Evolutionary conservation across 768 basidiomycete genomes (phyloP).

Genomic region (Coprinopsis marcescibilis): DNA sequence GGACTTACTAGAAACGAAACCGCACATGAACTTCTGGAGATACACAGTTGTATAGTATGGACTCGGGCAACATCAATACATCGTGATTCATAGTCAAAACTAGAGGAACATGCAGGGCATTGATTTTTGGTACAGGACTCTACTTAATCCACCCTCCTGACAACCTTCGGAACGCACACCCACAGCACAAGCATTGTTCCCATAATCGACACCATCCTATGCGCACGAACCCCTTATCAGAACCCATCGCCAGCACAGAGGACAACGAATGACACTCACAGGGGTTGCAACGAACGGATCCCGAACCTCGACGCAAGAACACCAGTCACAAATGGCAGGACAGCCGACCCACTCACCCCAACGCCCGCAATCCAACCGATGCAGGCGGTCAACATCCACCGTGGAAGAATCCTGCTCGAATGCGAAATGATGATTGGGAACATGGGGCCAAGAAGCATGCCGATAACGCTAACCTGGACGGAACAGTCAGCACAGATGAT

Average conservation of each 20-base stretch:
- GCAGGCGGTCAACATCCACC: slow-evolving; percentile 59
- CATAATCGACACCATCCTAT: slow-evolving; percentile 6
- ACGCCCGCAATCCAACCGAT: slow-evolving; percentile 67
- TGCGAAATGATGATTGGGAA: slow-evolving; percentile 74
- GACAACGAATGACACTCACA: slow-evolving; percentile 34
- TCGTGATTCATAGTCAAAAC: neutral
- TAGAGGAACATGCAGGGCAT: neutral
- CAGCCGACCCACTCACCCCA: slow-evolving; percentile 66
- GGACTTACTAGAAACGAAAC: slow-evolving; percentile 3
- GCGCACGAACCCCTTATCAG: neutral
- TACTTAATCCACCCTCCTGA: slow-evolving; percentile 4
- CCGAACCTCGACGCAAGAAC: slow-evolving; percentile 58
- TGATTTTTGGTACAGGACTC: no score
- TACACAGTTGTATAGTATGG: neutral
- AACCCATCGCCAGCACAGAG: neutral
- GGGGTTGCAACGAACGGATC: slow-evolving; percentile 54
- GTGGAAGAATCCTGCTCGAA: slow-evolving; percentile 60
- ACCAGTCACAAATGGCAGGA: slow-evolving; percentile 71
- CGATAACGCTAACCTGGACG: slow-evolving; percentile 46
- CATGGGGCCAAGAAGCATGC: slow-evolving; percentile 69
- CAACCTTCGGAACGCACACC: slow-evolving; percentile 4
- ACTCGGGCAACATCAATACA: neutral
- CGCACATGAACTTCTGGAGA: neutral
- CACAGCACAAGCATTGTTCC: neutral
- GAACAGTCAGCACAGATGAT: neutral